Base-by-base conservation (phyloP, 2,329 filamentous ascomycete species). In the Pezicula carpinea region DNA sequence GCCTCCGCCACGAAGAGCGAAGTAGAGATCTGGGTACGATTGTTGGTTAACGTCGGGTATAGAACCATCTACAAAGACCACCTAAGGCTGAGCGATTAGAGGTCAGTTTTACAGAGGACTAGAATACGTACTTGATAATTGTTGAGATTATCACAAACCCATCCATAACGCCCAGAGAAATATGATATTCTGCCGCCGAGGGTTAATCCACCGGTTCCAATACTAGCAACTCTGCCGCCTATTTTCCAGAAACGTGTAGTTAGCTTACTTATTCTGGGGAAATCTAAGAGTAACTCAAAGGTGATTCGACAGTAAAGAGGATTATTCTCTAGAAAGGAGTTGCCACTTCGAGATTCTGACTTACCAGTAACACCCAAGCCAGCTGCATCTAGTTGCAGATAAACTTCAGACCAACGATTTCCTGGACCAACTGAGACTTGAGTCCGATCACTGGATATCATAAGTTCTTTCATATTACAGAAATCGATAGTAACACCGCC, bases 1-100 rank as follows among this genome's bases (percentile, higher is more conserved):
- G n/a, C 73, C 71, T n/a, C 79, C 78, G 6, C 77, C 79, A 44
- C 73, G 72, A 5, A 81, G 68, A 0, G 72, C 75, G 53, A 65
- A 67, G 61, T 67, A 80, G 7, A 82, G 64, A 44, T 80, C 76
- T 0, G 66, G 49, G 50, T 80, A 62, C 10, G 45, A 39, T 0
- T 56, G 57, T 14, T 66, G 59, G 1, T 70, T 74, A 63, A 65
- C 65, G 0, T 52, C 61, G 4, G 69, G 59, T 4, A 78, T 61
- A 51, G 74, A 70, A 62, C 77, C 75, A 43, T 77, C 73, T 0
- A 67, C 68, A 8, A 68, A 61, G 1, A 73, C 66, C 6, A 47
- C 10, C 77, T 78, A n/a, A 26, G 23, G 39, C 75, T 77, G 51
- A 79, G 56, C 76, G 78, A 59, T 71, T 76, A 17, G 73, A 71